These are phyloP conservation scores for Saposhnikovia divaricata DNA, from an alignment of 129 eudicot genomes.

Conservation along the genomic window DNA sequence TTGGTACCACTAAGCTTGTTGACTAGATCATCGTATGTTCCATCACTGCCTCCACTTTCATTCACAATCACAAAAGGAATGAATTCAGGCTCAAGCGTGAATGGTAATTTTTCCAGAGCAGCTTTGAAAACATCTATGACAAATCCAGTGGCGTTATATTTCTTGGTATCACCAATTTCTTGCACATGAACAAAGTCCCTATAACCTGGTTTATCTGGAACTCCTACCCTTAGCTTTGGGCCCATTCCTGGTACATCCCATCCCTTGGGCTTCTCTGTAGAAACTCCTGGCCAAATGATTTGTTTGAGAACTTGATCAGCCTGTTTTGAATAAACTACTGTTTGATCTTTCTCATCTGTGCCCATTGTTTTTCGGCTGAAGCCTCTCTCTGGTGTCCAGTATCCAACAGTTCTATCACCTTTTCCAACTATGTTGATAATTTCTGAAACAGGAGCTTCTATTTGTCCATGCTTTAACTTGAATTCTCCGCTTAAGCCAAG, in stretches of 20 bases:
- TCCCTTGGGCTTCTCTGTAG: conserved; percentile 31
- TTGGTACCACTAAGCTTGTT: conserved; percentile 14
- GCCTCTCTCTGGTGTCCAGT: conserved; percentile 34
- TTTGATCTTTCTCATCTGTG: too few relatives aligned
- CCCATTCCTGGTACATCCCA: conserved; percentile 40
- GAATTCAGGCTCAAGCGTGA: conserved; percentile 23
- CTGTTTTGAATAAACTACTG: too few relatives aligned
- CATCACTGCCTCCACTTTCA: conserved; percentile 13
- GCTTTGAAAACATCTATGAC: conserved; percentile 50
- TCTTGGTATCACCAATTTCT: conserved; percentile 6
- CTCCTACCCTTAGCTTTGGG: conserved; percentile 33
- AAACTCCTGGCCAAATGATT: conserved; percentile 16
- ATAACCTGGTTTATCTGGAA: conserved; percentile 30
- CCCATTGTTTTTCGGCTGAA: conserved; percentile 5
- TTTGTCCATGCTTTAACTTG: conserved; percentile 19
- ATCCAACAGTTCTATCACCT: conserved; percentile 34
- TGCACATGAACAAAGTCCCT: conserved; percentile 33
- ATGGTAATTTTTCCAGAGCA: conserved; percentile 21
- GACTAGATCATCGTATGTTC: conserved; percentile 19
- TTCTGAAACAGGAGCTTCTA: conserved; percentile 19
- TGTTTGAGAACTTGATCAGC: conserved; percentile 29
- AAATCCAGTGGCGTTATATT: conserved; percentile 19
- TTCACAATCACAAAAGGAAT: conserved; percentile 20
- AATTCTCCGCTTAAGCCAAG: conserved; percentile 9
- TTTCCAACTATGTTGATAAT: conserved; percentile 37